A percentile compares a stretch with the other conserved stretches of the same genome.
These are phyloP conservation scores for Astrothelium subdiscretum DNA, from an alignment of 495 filamentous ascomycete genomes.

Conservation along the genomic window DNA sequence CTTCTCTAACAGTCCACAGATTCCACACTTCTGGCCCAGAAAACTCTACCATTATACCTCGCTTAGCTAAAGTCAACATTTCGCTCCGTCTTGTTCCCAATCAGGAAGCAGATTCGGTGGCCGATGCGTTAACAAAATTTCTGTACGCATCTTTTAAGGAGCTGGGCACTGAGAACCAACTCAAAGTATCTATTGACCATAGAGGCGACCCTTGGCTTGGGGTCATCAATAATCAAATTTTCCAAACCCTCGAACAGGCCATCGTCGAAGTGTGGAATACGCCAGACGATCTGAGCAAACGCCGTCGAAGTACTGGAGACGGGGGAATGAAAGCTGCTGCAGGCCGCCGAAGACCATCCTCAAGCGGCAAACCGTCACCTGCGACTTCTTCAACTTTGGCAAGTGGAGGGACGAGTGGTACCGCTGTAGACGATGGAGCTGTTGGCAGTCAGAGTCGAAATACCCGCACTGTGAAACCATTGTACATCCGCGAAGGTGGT, in stretches of 20 bases:
- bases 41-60: slow-evolving; percentile 78
- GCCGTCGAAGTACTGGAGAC: not conserved
- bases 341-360: slow-evolving; percentile 12
- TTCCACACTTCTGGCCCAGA: slow-evolving; percentile 76
- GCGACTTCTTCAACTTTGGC: slow-evolving; percentile 48
- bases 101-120: slow-evolving; percentile 68
- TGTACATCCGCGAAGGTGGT: slow-evolving; percentile 93
- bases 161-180: slow-evolving; percentile 65
- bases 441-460: slow-evolving; percentile 20
- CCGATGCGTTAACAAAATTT: slow-evolving; percentile 50
- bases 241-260: slow-evolving; percentile 75
- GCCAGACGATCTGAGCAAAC: slow-evolving; percentile 16
- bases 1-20: slow-evolving; percentile 84
- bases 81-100: slow-evolving; percentile 90
- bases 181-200: slow-evolving; percentile 77
- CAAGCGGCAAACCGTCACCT: slow-evolving; percentile 21
- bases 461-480: slow-evolving; percentile 34
- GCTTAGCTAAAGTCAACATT: slow-evolving; percentile 69
- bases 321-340: not conserved
- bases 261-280: slow-evolving; percentile 72
- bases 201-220: slow-evolving; percentile 95
- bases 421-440: not conserved
- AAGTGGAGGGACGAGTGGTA: slow-evolving; percentile 35
- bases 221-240: slow-evolving; percentile 82
- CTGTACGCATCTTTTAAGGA: slow-evolving; percentile 58